Evolutionary conservation across 345 rosid genomes (phyloP).

Genomic region (Nephelium lappaceum): DNA sequence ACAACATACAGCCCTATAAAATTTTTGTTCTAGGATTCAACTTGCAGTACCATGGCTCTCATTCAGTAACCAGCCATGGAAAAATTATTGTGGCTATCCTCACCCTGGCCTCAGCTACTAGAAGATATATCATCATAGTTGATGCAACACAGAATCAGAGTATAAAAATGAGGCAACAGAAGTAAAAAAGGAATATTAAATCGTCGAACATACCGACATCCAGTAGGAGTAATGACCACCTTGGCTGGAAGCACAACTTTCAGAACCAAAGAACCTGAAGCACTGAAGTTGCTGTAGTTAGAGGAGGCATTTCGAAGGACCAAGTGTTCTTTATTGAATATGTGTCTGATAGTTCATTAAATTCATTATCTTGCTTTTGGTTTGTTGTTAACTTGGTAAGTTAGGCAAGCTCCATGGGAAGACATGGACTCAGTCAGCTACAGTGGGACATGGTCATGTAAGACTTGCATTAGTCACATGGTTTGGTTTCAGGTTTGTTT

Average conservation of each 20-base stretch:
- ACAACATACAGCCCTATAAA: neutral
- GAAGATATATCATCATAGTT: neutral
- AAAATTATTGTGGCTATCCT: neutral
- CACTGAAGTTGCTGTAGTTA: neutral
- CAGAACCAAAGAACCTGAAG: neutral
- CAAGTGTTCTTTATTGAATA: neutral
- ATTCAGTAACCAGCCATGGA: neutral
- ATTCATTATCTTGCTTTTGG: neutral
- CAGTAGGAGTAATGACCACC: conserved; percentile 30
- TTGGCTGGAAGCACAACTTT: neutral
- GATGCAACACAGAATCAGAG: neutral
- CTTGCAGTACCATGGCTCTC: neutral
- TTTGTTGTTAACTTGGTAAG: neutral
- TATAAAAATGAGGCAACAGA: neutral
- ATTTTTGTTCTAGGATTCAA: neutral
- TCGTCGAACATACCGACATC: conserved; percentile 53
- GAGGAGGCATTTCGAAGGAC: neutral
- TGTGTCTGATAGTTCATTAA: neutral
- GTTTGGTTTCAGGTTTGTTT: neutral
- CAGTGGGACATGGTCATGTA: neutral
- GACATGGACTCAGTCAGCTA: neutral
- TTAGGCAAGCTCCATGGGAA: neutral
- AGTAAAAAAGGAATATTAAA: conserved; percentile 15
- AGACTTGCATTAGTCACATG: neutral
- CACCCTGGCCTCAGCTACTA: neutral